phyloP scores from a whole-genome alignment of 768 basidiomycete species.

The Asterophora parasitica region DNA sequence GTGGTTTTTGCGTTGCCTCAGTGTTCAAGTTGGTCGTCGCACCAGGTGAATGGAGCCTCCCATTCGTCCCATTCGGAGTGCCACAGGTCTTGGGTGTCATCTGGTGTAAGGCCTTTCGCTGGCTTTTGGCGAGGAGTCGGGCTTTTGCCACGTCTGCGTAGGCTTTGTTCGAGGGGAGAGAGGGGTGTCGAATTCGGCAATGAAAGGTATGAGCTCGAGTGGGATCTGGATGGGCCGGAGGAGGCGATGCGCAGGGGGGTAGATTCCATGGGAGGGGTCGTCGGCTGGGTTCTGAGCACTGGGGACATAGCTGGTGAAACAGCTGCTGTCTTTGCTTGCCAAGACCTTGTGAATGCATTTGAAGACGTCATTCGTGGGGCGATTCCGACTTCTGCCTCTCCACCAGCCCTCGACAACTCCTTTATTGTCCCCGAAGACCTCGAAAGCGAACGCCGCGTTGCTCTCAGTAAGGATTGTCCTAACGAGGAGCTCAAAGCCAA shows the following conservation, averaged over 20 bases:
- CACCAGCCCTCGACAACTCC: slow-evolving; percentile 40
- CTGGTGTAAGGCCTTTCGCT: too few relatives aligned
- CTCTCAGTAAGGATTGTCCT: slow-evolving; percentile 9
- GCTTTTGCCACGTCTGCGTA: too few relatives aligned
- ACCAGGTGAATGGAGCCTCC: too few relatives aligned
- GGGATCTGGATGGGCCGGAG: slow-evolving; percentile 26
- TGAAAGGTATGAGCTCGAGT: background rate
- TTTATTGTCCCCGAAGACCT: slow-evolving; percentile 33
- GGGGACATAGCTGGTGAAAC: slow-evolving; percentile 21
- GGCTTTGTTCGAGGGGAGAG: slow-evolving; percentile 13
- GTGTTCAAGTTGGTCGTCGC: too few relatives aligned
- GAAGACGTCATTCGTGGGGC: slow-evolving; percentile 26
- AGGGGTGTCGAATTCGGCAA: slow-evolving; percentile 1
- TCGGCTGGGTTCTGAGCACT: slow-evolving; percentile 1
- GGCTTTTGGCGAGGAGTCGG: too few relatives aligned
- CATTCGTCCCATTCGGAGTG: too few relatives aligned
- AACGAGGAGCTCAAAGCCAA: slow-evolving; percentile 35
- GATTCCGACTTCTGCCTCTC: slow-evolving; percentile 31
- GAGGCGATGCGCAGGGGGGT: too few relatives aligned
- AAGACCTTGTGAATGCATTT: slow-evolving; percentile 7
- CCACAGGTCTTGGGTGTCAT: too few relatives aligned
- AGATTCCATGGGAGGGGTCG: too few relatives aligned
- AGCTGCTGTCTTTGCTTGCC: background rate
- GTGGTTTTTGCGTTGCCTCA: too few relatives aligned
- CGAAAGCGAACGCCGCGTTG: slow-evolving; percentile 9